A percentile compares a stretch with the other conserved stretches of the same genome.
phyloP scores from a whole-genome alignment of 192 early-diverging fungal species.

The Chytriomyces sp. region DNA sequence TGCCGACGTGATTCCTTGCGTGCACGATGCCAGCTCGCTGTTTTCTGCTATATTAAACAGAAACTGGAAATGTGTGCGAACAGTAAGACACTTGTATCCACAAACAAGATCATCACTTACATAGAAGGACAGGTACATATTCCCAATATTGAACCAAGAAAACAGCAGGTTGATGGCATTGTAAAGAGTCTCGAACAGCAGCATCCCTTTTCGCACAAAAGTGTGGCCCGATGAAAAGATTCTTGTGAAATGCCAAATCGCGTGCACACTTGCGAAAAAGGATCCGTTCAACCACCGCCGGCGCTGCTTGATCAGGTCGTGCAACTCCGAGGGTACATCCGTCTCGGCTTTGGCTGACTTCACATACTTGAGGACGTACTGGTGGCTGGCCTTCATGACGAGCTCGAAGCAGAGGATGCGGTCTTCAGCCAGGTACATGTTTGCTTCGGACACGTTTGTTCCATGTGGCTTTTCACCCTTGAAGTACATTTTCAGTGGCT shows the following conservation, averaged over 20 bases:
- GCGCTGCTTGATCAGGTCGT: conserved; percentile 81
- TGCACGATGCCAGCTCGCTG: neutral
- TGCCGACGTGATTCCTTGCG: conserved; percentile 20
- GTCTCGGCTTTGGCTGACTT: conserved; percentile 71
- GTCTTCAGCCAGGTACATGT: conserved; percentile 73
- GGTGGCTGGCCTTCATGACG: conserved; percentile 64
- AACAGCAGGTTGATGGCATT: conserved; percentile 66
- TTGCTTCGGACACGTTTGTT: conserved; percentile 43
- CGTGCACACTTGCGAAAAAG: conserved; percentile 78
- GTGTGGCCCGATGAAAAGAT: conserved; percentile 64
- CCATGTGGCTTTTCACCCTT: conserved; percentile 68
- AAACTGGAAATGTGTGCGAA: conserved; percentile 10
- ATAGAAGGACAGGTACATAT: conserved; percentile 63
- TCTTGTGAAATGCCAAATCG: conserved; percentile 59
- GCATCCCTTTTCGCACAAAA: conserved; percentile 52
- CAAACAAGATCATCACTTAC: conserved; percentile 3
- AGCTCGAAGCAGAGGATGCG: conserved; percentile 86
- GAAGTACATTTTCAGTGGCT: conserved; percentile 73
- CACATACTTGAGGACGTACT: conserved; percentile 72
- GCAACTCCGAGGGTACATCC: conserved; percentile 73
- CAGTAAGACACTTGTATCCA: conserved; percentile 6
- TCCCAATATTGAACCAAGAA: conserved; percentile 52
- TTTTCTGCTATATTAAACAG: conserved; percentile 42
- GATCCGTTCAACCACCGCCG: conserved; percentile 83
- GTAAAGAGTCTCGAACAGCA: conserved; percentile 71